Evolutionary conservation across 805 yeast species (phyloP).

Genomic region (Candida ortonii): DNA sequence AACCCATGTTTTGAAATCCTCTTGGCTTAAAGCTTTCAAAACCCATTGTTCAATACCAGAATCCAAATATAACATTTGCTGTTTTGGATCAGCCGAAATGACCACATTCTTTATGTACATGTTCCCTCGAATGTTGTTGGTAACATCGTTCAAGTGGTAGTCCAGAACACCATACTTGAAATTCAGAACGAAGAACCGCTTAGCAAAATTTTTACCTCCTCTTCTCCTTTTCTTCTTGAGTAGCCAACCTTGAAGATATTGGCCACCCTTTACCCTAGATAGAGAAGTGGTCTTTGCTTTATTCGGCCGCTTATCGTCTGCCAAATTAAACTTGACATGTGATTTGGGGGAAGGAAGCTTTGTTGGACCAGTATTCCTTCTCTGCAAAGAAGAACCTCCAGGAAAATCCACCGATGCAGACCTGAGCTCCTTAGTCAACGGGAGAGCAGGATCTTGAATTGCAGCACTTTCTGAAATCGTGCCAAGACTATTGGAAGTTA

Average conservation of each 20-base stretch:
- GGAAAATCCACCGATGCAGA: conserved; percentile 4
- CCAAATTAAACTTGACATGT: conserved; percentile 29
- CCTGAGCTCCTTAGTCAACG: conserved; percentile 1
- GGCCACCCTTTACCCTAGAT: conserved; percentile 55
- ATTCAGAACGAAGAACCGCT: conserved; percentile 81
- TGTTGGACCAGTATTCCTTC: not conserved
- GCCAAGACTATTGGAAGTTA: conserved; percentile 8
- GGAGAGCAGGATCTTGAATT: conserved; percentile 4
- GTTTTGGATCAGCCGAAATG: conserved; percentile 72
- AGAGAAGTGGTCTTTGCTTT: conserved; percentile 28
- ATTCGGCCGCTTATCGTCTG: conserved; percentile 14
- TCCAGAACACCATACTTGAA: conserved; percentile 78
- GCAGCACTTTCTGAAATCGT: conserved; percentile 12
- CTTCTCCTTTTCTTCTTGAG: conserved; percentile 70
- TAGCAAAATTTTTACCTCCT: conserved; percentile 84
- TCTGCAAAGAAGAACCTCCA: no score
- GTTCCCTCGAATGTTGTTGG: conserved; percentile 79
- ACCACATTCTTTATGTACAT: conserved; percentile 83
- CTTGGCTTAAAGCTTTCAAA: conserved; percentile 60
- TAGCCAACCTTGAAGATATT: conserved; percentile 72
- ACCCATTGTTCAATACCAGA: conserved; percentile 96
- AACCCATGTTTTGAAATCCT: conserved; percentile 80
- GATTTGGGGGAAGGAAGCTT: conserved; percentile 4
- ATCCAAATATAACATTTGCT: conserved; percentile 73
- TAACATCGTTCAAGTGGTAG: conserved; percentile 69